Conservation (phyloP, 1,284 basidiomycete species). For the Cerrena zonata region DNA sequence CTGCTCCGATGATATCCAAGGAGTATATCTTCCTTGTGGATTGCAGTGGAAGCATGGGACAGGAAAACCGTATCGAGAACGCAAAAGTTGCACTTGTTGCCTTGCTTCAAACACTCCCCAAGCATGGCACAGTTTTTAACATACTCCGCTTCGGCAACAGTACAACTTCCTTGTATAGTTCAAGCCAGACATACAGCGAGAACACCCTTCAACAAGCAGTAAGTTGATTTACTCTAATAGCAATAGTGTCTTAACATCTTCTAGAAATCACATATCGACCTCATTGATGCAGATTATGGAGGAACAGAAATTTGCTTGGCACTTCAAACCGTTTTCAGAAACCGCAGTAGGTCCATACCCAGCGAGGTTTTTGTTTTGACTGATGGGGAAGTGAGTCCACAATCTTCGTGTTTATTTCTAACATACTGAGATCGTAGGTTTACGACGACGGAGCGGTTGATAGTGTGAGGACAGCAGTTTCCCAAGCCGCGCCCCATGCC, state of each 20-base stretch:
- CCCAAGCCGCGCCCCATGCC: conserved; percentile 13
- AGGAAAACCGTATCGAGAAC: conserved; percentile 27
- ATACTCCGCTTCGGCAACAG: conserved; percentile 43
- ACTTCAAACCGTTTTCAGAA: conserved; percentile 29
- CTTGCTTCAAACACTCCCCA: conserved; percentile 38
- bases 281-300: conserved; percentile 37
- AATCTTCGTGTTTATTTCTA: neutral
- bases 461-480: conserved; percentile 9
- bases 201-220: conserved; percentile 35
- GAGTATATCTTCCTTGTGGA: conserved; percentile 47
- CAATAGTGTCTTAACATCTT: conserved; percentile 7
- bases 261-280: conserved; percentile 28
- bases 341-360: conserved; percentile 30
- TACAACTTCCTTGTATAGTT: conserved; percentile 31
- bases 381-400: conserved; percentile 11
- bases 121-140: conserved; percentile 37
- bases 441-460: neutral
- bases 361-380: conserved; percentile 45
- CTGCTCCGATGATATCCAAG: conserved; percentile 34
- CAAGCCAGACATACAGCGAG: conserved; percentile 31
- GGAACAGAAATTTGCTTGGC: conserved; percentile 45
- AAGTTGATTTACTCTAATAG: conserved; percentile 14
- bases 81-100: conserved; percentile 36
- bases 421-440: neutral
- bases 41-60: conserved; percentile 41